Evolutionary conservation across 345 rosid species (phyloP).

Genomic region (Gynandropsis gynandra): DNA sequence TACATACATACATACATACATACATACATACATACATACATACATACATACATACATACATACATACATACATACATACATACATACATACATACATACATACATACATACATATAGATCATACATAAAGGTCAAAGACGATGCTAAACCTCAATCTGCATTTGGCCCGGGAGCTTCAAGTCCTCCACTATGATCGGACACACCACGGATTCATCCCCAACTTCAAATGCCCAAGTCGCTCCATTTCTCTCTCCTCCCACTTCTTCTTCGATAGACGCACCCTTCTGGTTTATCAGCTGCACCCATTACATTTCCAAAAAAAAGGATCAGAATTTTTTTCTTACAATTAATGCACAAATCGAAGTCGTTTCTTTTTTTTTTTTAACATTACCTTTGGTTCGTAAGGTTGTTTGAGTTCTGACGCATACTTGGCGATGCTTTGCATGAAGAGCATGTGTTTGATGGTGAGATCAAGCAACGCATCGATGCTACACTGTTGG

Average conservation of each 20-base stretch:
- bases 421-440: constrained; percentile 69
- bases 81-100: constrained; percentile 19
- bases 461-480: constrained; percentile 70
- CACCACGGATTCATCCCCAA: constrained; percentile 48
- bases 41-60: too few species aligned
- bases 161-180: constrained; percentile 54
- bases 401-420: constrained; percentile 56
- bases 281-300: constrained; percentile 35
- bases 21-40: too few species aligned
- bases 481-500: constrained; percentile 82
- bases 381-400: constrained; percentile 52
- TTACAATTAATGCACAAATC: too few species aligned
- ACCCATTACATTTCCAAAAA: too few species aligned
- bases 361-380: too few species aligned
- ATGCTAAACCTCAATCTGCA: constrained; percentile 90
- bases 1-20: too few species aligned
- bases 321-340: too few species aligned
- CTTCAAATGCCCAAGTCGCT: constrained; percentile 83
- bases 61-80: too few species aligned
- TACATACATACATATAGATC: too few species aligned
- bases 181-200: constrained; percentile 92
- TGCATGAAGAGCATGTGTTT: constrained; percentile 88
- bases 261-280: constrained; percentile 29
- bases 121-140: too few species aligned
- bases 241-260: constrained; percentile 35